These are phyloP conservation scores for Spongiforma sp. DNA, from an alignment of 1,284 basidiomycete species.

Conservation along the genomic window DNA sequence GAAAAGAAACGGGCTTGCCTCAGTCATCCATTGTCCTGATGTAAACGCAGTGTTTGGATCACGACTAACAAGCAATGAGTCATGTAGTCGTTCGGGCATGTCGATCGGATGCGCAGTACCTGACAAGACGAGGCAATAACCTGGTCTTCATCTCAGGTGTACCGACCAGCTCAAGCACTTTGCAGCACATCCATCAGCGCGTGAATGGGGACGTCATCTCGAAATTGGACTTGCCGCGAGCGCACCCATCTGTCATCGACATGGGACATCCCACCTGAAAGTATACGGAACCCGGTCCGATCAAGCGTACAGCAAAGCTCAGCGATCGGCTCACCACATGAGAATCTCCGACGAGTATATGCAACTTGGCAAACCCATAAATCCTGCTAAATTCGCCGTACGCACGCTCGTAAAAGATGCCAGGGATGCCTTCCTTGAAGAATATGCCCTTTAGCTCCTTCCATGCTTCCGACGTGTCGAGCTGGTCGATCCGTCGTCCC, in stretches of 20 bases:
- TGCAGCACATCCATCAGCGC: slow-evolving; percentile 6
- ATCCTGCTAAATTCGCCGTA: slow-evolving; percentile 61
- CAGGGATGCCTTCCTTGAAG: slow-evolving; percentile 73
- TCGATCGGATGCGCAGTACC: slow-evolving; percentile 43
- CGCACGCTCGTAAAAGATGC: slow-evolving; percentile 65
- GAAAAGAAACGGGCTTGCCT: slow-evolving; percentile 44
- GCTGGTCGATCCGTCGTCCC: slow-evolving; percentile 65
- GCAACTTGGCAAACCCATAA: slow-evolving; percentile 67
- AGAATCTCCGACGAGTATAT: slow-evolving; percentile 64
- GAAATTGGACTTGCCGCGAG: slow-evolving; percentile 55
- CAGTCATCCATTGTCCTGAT: slow-evolving; percentile 88
- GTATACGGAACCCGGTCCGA: not conserved
- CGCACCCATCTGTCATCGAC: slow-evolving; percentile 80
- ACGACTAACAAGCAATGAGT: slow-evolving; percentile 47
- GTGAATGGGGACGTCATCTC: not conserved
- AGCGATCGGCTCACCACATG: slow-evolving; percentile 55
- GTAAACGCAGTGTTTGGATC: slow-evolving; percentile 70
- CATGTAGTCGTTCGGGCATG: no score
- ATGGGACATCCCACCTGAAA: slow-evolving; percentile 70
- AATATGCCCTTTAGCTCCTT: slow-evolving; percentile 70
- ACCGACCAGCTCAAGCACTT: slow-evolving; percentile 70
- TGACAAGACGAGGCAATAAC: slow-evolving; percentile 61
- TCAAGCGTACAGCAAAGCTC: not conserved
- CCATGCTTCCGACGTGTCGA: slow-evolving; percentile 76
- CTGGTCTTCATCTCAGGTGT: slow-evolving; percentile 62